A percentile compares a stretch with the other conserved stretches of the same genome.
Evolutionary conservation across 1,284 basidiomycete species (phyloP).

Genomic region (Marasmius fiardii): DNA sequence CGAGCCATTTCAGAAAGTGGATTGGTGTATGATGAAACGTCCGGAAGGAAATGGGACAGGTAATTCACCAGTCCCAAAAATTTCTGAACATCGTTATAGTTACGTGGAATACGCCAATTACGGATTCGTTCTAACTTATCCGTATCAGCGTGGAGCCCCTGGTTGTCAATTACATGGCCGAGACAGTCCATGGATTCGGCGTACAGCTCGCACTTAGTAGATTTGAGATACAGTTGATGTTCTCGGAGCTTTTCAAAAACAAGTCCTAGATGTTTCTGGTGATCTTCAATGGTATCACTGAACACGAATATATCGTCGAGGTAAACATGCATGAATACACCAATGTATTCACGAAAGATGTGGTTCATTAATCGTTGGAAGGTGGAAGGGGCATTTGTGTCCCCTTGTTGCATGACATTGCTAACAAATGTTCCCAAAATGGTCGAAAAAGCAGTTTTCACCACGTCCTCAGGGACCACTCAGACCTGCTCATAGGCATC

Average conservation of each 20-base stretch:
- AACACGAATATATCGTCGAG: conserved; percentile 37
- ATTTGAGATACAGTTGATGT: too few species aligned
- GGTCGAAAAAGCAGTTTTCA: conserved; percentile 18
- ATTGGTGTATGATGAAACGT: conserved; percentile 27
- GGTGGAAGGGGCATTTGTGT: conserved; percentile 25
- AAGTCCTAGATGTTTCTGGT: too few species aligned
- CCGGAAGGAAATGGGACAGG: conserved; percentile 33
- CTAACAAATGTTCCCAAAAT: conserved; percentile 23
- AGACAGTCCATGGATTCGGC: too few species aligned
- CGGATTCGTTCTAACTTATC: conserved; percentile 19
- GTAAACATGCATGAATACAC: conserved; percentile 27
- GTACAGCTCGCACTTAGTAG: too few species aligned
- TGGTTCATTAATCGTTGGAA: conserved; percentile 20
- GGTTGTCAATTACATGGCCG: conserved; percentile 21
- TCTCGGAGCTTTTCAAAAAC: too few species aligned
- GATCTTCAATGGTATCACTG: too few species aligned
- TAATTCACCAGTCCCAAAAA: conserved; percentile 40
- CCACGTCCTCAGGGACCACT: background rate
- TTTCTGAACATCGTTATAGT: too few species aligned
- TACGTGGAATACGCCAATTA: conserved; percentile 28
- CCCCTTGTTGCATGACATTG: conserved; percentile 30
- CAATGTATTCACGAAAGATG: conserved; percentile 25
- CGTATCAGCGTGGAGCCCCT: conserved; percentile 20
- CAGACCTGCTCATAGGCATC: conserved; percentile 27
- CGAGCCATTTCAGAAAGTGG: conserved; percentile 17